Evolutionary conservation across 148 eudicot species (phyloP), one percentile per base, ranked within the genome.

Genomic region (Camellia japonica): DNA sequence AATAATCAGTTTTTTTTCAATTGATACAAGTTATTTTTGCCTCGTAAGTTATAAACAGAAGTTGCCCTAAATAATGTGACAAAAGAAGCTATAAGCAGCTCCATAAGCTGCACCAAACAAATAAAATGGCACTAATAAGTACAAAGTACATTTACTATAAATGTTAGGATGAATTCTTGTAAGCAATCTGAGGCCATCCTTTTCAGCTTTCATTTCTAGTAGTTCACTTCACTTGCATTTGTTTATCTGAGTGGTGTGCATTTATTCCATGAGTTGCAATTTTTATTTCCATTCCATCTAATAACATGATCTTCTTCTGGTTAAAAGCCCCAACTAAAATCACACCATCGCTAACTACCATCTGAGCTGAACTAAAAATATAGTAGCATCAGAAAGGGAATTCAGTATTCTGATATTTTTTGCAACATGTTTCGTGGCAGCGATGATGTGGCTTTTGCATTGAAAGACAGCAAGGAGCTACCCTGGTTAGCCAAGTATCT

Each of bases 381-480:
- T 30, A 1, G 38, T 30, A 30, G 38, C 44, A 60, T 70, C 18
- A 42, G 4, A 70, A 61, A 23, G 16, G 14, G 71, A 42, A 4
- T 38, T n/a, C 65, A 18, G 55, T 11, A 10, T 63, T 71, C 41
- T 6, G 52, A 38, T 71, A 0, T 23, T 69, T 64, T 77, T 14
- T 78, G 66, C 13, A 30, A 30, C 38, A 30, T 18, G 41, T 10
- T 78, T 78, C 52, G 1, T 90, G 73, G 84, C 97, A 96, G 98
- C 79, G 99, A 96, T 81, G 99, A 96, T 77, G 97, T 96, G 71
- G 77, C 91, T 59, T 96, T 96, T 84, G 99, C 99, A n/a, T 83
- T 96, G 13, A 96, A 92, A 85, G 98, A 87, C 81, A 86, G 88
- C 85, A 84, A 90, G 87, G 99, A 96, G 82, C 86, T 94, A 54